Base-by-base conservation (phyloP, 768 basidiomycete genomes). In the Mycena polygramma region DNA sequence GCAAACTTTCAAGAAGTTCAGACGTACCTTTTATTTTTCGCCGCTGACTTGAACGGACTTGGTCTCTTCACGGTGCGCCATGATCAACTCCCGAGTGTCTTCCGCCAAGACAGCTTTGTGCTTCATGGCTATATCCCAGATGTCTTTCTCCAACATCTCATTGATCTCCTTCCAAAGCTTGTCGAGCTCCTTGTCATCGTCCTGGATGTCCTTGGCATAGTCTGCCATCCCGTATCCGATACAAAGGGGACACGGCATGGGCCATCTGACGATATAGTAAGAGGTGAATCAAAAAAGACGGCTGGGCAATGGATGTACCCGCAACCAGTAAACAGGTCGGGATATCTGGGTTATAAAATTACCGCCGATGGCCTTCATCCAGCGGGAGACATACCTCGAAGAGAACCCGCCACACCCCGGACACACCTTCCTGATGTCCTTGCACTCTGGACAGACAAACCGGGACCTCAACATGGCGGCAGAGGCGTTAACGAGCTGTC, bases 391-490 rank as follows among this genome's bases (percentile, higher is more conserved):
- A n/a, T n/a, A n/a, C n/a, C n/a, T n/a, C 48, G 20, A n/a, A 14
- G 30, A n/a, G 57, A 66, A 52, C 46, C 53, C 67, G 17, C 67
- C 60, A n/a, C 60, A 68, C 24, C 67, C 67, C 7, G 67, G 67
- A 49, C 67, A 68, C 43, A 68, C 67, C 7, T 19, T 9, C 43
- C 67, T 61, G 24, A 15, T 14, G 53, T 68, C 60, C 17, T 53
- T 19, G 41, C 67, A 68, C 46, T 68, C 67, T 19, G 59, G 59
- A 30, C 60, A 68, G 2, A 6, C 10, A 68, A 68, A 22, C 67
- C n/a, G 45, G 24, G 41, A 17, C 36, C 67, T 61, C 19, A 68
- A 35, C 35, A 61, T 45, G 17, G 15, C 59, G 13, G 60, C 67
- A 19, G 60, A 68, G 36, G 67, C 58, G 22, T 48, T 22, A 36